Evolutionary conservation across 768 basidiomycete genomes (phyloP).

Genomic region (Tubosaeta brunneosetosa): DNA sequence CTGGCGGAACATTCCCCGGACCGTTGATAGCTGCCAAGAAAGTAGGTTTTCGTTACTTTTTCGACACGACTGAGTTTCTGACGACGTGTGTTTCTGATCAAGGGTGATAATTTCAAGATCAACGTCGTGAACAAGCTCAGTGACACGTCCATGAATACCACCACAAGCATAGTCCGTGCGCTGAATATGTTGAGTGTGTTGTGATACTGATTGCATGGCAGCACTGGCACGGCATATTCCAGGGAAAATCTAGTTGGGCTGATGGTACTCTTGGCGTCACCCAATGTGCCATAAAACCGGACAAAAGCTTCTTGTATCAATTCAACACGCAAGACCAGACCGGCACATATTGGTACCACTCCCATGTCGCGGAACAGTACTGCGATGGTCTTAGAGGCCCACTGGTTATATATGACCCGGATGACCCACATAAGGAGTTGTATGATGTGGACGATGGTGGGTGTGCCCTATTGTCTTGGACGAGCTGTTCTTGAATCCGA

Average conservation of each 20-base stretch:
- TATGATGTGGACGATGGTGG: slow-evolving; percentile 44
- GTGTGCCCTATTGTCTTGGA: neutral
- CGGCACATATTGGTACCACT: slow-evolving; percentile 35
- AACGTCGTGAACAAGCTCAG: slow-evolving; percentile 43
- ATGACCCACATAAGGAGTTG: slow-evolving; percentile 35
- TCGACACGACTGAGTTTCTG: neutral
- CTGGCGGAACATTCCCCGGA: slow-evolving; percentile 42
- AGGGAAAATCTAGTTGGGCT: slow-evolving; percentile 38
- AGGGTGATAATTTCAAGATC: slow-evolving; percentile 37
- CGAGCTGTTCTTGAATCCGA: neutral
- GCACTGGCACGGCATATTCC: slow-evolving; percentile 56
- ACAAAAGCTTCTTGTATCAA: neutral
- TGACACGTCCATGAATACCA: slow-evolving; percentile 43
- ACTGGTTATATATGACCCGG: slow-evolving; percentile 39
- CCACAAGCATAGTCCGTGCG: slow-evolving; percentile 45
- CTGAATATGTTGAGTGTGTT: neutral
- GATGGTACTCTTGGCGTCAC: slow-evolving; percentile 43
- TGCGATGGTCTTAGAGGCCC: slow-evolving; percentile 25
- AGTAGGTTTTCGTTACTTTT: slow-evolving; percentile 1
- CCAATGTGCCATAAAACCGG: slow-evolving; percentile 27
- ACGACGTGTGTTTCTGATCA: neutral
- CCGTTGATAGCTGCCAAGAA: slow-evolving; percentile 41
- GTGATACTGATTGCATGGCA: slow-evolving; percentile 12
- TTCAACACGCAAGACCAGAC: slow-evolving; percentile 18
- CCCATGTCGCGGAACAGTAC: slow-evolving; percentile 38